Conservation (phyloP, 2,329 filamentous ascomycete species). For the Didymosphaeria variabile region DNA sequence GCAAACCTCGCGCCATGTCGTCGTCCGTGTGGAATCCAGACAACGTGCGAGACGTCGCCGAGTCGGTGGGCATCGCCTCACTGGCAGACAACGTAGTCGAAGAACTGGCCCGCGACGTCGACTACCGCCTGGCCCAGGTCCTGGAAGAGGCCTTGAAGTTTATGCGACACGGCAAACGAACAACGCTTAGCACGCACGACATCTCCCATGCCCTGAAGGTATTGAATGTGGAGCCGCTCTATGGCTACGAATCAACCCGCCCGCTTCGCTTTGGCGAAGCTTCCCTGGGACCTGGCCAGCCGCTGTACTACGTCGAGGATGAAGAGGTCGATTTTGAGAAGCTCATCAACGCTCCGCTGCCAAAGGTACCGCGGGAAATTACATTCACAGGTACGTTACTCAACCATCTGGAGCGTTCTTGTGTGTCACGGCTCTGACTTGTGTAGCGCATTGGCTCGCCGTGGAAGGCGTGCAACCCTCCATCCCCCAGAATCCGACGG, state of each 20-base stretch:
- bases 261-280: constrained; percentile 93
- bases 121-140: constrained; percentile 93
- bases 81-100: constrained; percentile 88
- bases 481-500: constrained; percentile 94
- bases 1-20: constrained; percentile 36
- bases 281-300: constrained; percentile 90
- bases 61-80: constrained; percentile 87
- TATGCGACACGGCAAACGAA: constrained; percentile 91
- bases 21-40: constrained; percentile 89
- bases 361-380: constrained; percentile 92
- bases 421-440: constrained; percentile 16
- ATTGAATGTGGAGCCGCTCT: constrained; percentile 92
- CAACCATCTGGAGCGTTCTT: background rate
- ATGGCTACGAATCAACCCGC: constrained; percentile 93
- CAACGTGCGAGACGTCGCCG: constrained; percentile 93
- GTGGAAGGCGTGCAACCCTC: constrained; percentile 97
- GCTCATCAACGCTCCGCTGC: constrained; percentile 93
- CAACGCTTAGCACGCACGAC: constrained; percentile 87
- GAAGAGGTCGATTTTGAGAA: constrained; percentile 99
- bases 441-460: constrained; percentile 89
- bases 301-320: constrained; percentile 96
- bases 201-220: constrained; percentile 84
- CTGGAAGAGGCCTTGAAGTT: constrained; percentile 94
- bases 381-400: constrained; percentile 78
- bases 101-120: constrained; percentile 89